Base-by-base conservation (phyloP, 441 rosid species). In the Populus hybrid region DNA sequence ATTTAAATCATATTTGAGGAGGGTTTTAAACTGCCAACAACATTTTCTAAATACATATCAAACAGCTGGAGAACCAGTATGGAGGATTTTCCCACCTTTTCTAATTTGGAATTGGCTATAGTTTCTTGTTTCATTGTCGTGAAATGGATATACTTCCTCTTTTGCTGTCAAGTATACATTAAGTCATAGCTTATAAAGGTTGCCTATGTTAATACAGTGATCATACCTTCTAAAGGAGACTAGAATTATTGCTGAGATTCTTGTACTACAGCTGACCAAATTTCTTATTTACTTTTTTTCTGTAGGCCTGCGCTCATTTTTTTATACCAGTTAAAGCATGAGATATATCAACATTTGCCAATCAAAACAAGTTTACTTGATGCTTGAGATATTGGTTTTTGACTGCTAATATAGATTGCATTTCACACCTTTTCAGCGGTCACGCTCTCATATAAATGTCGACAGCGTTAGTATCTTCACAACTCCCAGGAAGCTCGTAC, bases 401-500 rank as follows among this genome's bases (percentile, higher is more conserved):
- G 40, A 73, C 28, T 73, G 73, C 80, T 81, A 59, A 75, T 72
- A 35, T 50, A 57, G 38, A n/a, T 69, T 74, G 18, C 76, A 70
- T 81, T 28, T 82, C 61, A 76, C 20, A 21, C 64, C 32, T 38
- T 67, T 78, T 78, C 93, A 95, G 99, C 88, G 90, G 75, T 85
- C 91, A 23, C 83, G 77, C 42, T 90, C 91, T 72, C 88, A 77
- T 69, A 76, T 92, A 77, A 85, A 83, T 72, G 85, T 80, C 9
- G 95, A 90, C 81, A 81, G 85, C 74, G 78, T 87, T 68, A 83
- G 77, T 73, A 87, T 92, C 84, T 95, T 88, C 83, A 89, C 87
- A 61, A 95, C 99, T 63, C 99, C 99, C 32, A 84, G 98, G 86
- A 93, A 88, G 87, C 99, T 97, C 32, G 89, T 97, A 63, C 90